phyloP scores from a whole-genome alignment of 176 grass and related monocot genomes.

The Phoenix dactylifera region DNA sequence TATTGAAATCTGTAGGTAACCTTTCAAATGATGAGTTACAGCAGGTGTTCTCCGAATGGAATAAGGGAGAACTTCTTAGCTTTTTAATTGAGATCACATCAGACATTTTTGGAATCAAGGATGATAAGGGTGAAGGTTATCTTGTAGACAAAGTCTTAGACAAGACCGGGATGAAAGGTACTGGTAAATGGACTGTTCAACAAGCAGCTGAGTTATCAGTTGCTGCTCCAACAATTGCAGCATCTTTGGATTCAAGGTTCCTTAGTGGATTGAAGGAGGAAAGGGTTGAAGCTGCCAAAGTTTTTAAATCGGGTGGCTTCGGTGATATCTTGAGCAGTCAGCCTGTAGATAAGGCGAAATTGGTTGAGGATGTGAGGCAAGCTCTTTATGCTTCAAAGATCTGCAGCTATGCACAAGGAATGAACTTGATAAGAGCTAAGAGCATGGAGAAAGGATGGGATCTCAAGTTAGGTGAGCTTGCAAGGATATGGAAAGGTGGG shows the following conservation, averaged over 20 bases:
- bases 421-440: constrained; percentile 11
- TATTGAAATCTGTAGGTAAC: constrained; percentile 7
- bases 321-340: neutral
- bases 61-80: constrained; percentile 13
- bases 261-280: constrained; percentile 11
- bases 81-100: constrained; percentile 16
- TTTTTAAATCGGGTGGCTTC: constrained; percentile 7
- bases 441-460: constrained; percentile 16
- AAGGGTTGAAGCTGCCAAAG: constrained; percentile 9
- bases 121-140: constrained; percentile 9
- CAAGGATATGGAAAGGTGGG: constrained; percentile 10
- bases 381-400: constrained; percentile 14
- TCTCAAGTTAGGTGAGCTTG: constrained; percentile 11
- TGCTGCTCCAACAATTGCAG: constrained; percentile 11
- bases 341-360: constrained; percentile 3
- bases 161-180: constrained; percentile 14
- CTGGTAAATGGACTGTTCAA: constrained; percentile 14
- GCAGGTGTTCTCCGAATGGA: constrained; percentile 11
- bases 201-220: constrained; percentile 13
- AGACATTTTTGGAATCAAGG: constrained; percentile 14
- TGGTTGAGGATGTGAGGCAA: constrained; percentile 11
- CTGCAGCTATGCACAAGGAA: constrained; percentile 14
- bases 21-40: constrained; percentile 7
- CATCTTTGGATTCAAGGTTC: constrained; percentile 11
- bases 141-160: constrained; percentile 13